Conservation (phyloP, 2,329 filamentous ascomycete genomes). For the Trichoderma cornu-damae region DNA sequence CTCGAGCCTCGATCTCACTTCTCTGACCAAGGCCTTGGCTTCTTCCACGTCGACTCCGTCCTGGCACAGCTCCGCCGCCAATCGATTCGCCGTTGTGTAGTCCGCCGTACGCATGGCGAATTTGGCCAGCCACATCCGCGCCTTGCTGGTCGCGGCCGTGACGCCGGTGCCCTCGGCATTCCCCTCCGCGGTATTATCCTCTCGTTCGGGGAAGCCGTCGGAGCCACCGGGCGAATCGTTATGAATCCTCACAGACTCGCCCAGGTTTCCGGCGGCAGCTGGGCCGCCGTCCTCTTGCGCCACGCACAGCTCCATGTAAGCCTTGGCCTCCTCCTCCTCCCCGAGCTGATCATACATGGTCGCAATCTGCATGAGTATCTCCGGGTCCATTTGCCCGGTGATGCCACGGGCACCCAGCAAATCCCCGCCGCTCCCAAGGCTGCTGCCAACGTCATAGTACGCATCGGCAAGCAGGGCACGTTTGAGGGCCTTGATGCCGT, state of each 20-base stretch:
- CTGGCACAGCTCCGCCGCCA: slow-evolving; percentile 88
- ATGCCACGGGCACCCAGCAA: slow-evolving; percentile 46
- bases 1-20: slow-evolving; percentile 74
- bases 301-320: slow-evolving; percentile 94
- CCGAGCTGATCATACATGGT: slow-evolving; percentile 77
- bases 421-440: slow-evolving; percentile 45
- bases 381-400: slow-evolving; percentile 70
- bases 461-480: slow-evolving; percentile 83
- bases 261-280: slow-evolving; percentile 38
- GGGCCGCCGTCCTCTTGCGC: slow-evolving; percentile 78
- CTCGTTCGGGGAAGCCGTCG: slow-evolving; percentile 35
- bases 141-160: slow-evolving; percentile 85
- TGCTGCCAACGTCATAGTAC: slow-evolving; percentile 67
- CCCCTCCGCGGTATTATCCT: slow-evolving; percentile 28
- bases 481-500: slow-evolving; percentile 93
- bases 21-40: slow-evolving; percentile 84
- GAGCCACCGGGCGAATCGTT: slow-evolving; percentile 46
- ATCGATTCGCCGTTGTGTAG: slow-evolving; percentile 67
- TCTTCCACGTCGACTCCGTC: slow-evolving; percentile 96
- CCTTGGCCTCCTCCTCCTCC: slow-evolving; percentile 73
- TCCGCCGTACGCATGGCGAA: slow-evolving; percentile 73
- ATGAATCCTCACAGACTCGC: slow-evolving; percentile 51
- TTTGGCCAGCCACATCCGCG: slow-evolving; percentile 86
- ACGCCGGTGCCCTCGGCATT: slow-evolving; percentile 66
- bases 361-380: slow-evolving; percentile 86